phyloP scores from a whole-genome alignment of 768 basidiomycete species.

The Leccinum sublutescens region DNA sequence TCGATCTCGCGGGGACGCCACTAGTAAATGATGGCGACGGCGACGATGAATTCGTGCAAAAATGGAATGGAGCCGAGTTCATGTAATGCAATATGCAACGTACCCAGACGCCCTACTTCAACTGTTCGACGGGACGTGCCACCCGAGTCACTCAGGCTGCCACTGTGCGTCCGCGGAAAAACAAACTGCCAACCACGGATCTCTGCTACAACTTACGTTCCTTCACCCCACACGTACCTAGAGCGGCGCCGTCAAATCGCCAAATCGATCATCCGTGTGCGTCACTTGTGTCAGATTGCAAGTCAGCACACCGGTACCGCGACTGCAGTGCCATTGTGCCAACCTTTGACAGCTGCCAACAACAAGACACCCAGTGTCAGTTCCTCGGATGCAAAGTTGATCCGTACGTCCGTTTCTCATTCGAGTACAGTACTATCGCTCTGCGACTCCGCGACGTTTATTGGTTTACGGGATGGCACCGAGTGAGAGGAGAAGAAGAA shows the following conservation, averaged over 20 bases:
- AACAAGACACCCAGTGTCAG: not conserved
- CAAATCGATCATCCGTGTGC: not conserved
- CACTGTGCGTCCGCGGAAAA: not conserved
- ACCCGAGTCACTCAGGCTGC: too few species aligned
- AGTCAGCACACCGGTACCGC: not conserved
- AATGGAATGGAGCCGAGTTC: too few species aligned
- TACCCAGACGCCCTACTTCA: not conserved
- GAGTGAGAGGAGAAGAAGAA: not conserved
- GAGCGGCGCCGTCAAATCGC: not conserved
- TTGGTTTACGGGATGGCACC: not conserved
- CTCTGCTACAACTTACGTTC: not conserved
- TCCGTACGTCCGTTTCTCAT: not conserved
- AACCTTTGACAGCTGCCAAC: not conserved
- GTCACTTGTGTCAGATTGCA: not conserved
- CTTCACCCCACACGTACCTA: not conserved
- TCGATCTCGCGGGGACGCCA: too few species aligned
- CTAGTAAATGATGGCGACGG: too few species aligned
- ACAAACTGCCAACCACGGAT: not conserved
- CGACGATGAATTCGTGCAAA: too few species aligned
- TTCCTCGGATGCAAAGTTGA: not conserved
- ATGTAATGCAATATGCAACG: too few species aligned
- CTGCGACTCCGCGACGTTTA: not conserved
- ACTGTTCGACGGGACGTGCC: not conserved
- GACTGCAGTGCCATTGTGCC: not conserved
- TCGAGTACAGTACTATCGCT: not conserved